Conservation (phyloP, 176 grass and related monocot species). For the Eleusine coracana region DNA sequence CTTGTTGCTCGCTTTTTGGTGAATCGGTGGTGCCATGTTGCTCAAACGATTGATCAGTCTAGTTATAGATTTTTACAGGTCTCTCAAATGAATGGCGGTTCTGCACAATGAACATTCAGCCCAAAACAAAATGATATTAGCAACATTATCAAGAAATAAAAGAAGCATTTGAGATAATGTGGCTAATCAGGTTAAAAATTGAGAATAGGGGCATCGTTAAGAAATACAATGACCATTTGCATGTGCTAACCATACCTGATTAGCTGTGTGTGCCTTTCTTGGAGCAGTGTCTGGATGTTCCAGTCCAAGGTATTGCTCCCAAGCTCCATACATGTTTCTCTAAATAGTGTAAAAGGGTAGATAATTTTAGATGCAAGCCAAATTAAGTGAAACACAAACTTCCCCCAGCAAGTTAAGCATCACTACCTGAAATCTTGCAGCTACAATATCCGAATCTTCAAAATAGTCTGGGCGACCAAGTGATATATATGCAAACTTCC, state of each 20-base stretch:
- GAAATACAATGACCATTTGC: neutral
- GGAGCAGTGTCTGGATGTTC: constrained; percentile 92
- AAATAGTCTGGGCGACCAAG: constrained; percentile 97
- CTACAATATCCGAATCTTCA: constrained; percentile 84
- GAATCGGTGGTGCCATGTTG: neutral
- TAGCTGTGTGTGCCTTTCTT: constrained; percentile 68
- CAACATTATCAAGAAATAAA: neutral
- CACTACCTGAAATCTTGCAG: constrained; percentile 81
- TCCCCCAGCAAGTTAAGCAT: constrained; percentile 28
- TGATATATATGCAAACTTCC: constrained; percentile 97
- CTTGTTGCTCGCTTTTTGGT: constrained; percentile 36
- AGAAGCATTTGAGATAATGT: neutral
- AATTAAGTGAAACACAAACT: constrained; percentile 21
- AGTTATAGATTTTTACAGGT: constrained; percentile 98
- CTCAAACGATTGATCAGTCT: constrained; percentile 38
- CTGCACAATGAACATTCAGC: constrained; percentile 50
- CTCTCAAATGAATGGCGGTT: constrained; percentile 93
- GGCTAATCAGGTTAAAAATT: neutral
- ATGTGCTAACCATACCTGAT: constrained; percentile 65
- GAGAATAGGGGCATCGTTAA: neutral
- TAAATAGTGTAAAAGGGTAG: constrained; percentile 43
- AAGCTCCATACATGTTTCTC: constrained; percentile 98
- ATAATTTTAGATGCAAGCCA: neutral
- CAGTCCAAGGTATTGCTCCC: constrained; percentile 98
- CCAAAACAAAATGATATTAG: neutral